Base-by-base conservation (phyloP, 139 green algal genomes). In the Chlamydomonas asymmetrica region DNA sequence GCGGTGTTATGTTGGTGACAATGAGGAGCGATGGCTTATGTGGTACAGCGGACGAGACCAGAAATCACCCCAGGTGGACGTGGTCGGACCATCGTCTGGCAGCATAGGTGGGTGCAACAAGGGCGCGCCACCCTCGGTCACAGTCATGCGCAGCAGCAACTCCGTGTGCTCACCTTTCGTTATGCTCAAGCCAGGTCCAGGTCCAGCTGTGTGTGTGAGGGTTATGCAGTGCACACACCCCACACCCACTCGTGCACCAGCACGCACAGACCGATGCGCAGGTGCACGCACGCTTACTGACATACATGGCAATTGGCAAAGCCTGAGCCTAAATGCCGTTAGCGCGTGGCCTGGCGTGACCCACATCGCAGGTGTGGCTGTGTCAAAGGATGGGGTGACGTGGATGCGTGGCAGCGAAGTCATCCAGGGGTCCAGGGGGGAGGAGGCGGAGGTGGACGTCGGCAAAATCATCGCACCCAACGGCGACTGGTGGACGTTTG, bases 401-500 rank as follows among this genome's bases (percentile, higher is more conserved):
- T 97, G 92, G 92, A 27, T 45, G 66, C 85, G 91, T 10, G 86
- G 89, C 27, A 16, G 16, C 4, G 84, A 79, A 0, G 37, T 40
- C 0, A 75, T 97, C 8, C 76, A 73, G 67, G 92, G 89, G 0
- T 66, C 71, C 29, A 63, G 83, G 5, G 88, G 85, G 25, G 67
- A 61, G 16, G 81, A 52, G 8, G 60, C 80, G 1, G 80, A 71
- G 5, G 22, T 38, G 4, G 91, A 96, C 50, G 91, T 95, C 32
- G 93, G 93, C 16, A 48, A 70, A 1, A 73, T 89, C 32, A 75
- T 98, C 34, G 43, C 35, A 5, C 88, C 92, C 35, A 96, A 94
- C 73, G 66, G 49, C 63, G 86, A 92, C 67, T 98, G 95, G 95
- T 98, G 94, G 94, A 90, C 80, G 59, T 91, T 94, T 39, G 95